These are phyloP conservation scores for Microsporum audouinii DNA, from an alignment of 2,329 filamentous ascomycete genomes.

Conservation along the genomic window DNA sequence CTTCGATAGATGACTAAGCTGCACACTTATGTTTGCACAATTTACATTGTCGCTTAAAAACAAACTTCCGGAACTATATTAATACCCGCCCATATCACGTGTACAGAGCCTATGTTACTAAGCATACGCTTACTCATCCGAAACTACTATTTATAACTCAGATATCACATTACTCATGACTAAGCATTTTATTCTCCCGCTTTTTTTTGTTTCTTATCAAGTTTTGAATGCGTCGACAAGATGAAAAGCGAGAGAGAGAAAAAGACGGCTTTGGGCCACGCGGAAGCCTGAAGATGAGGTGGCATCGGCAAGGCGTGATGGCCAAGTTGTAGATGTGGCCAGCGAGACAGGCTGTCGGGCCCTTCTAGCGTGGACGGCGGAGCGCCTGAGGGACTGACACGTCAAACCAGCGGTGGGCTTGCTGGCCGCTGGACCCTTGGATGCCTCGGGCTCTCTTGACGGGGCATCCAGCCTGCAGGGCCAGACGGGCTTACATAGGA, in stretches of 20 bases:
- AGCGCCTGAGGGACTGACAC: constrained; percentile 5
- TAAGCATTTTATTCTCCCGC: no score
- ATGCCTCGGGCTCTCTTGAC: no score
- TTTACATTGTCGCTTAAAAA: not conserved
- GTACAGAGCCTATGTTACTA: not conserved
- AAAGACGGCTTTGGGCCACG: not conserved
- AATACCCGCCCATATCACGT: not conserved
- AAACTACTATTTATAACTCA: no score
- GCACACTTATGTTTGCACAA: not conserved
- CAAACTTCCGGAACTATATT: not conserved
- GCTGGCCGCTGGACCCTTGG: not conserved
- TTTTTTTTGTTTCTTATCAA: no score
- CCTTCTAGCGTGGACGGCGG: not conserved
- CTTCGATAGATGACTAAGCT: not conserved
- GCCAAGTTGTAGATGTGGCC: not conserved
- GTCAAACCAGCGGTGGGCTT: constrained; percentile 4
- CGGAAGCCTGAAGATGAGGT: not conserved
- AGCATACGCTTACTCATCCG: no score
- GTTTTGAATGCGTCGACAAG: no score
- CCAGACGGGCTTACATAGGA: not conserved
- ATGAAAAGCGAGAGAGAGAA: no score
- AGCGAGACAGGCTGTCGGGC: constrained; percentile 1
- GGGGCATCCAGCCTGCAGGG: not conserved
- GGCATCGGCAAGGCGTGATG: not conserved
- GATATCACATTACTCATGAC: no score